Evolutionary conservation across 257 asterid species (phyloP).

Genomic region (Osmanthus fragrans): DNA sequence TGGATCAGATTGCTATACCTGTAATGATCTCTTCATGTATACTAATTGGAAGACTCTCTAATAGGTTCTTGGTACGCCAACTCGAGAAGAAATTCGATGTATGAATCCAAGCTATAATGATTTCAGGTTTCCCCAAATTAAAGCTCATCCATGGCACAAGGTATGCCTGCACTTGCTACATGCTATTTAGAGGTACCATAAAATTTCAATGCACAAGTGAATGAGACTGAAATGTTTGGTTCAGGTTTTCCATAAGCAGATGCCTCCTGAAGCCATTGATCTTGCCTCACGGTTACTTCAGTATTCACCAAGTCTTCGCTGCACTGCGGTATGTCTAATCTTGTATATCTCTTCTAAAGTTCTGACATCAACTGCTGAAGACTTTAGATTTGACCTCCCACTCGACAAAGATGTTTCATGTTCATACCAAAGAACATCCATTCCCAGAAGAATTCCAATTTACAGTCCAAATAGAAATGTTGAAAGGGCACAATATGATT

Average conservation of each 20-base stretch:
- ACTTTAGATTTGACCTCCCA: neutral
- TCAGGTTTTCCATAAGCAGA: constrained; percentile 85
- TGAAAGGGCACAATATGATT: neutral
- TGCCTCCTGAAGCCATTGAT: constrained; percentile 98
- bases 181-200: neutral
- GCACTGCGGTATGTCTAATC: constrained; percentile 65
- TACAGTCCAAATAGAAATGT: neutral
- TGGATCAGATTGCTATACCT: neutral
- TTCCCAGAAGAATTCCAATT: neutral
- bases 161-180: constrained; percentile 30
- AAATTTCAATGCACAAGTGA: constrained; percentile 11
- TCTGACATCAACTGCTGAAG: neutral
- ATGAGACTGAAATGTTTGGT: constrained; percentile 24
- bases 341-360: constrained; percentile 1
- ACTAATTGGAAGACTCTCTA: constrained; percentile 26
- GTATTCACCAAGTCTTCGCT: constrained; percentile 92
- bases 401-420: neutral
- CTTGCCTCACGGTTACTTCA: constrained; percentile 90
- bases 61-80: constrained; percentile 95
- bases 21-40: constrained; percentile 8
- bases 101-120: constrained; percentile 91
- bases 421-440: neutral
- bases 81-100: constrained; percentile 91
- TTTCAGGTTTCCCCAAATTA: constrained; percentile 88
- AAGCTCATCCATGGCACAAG: constrained; percentile 98